phyloP scores from a whole-genome alignment of 805 yeast genomes.

The Priceomyces medius region DNA sequence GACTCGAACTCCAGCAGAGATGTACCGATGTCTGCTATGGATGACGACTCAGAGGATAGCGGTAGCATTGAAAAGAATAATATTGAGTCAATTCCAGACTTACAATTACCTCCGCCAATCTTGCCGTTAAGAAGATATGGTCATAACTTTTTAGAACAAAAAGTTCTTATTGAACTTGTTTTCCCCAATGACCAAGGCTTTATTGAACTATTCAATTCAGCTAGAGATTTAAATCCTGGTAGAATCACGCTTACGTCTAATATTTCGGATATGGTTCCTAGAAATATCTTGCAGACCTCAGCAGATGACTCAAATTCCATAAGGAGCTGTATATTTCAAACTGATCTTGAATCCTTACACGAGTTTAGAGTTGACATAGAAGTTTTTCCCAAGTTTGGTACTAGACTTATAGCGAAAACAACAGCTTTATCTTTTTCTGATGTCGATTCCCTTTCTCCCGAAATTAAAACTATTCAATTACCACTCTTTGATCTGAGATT shows the following conservation, averaged over 20 bases:
- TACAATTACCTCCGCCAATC: conserved; percentile 93
- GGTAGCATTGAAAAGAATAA: conserved; percentile 32
- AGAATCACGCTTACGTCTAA: conserved; percentile 79
- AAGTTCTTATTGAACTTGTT: conserved; percentile 75
- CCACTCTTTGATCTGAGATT: conserved; percentile 83
- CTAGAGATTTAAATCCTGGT: conserved; percentile 59
- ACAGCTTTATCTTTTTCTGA: conserved; percentile 63
- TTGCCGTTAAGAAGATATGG: conserved; percentile 93
- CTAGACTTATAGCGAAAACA: conserved; percentile 85
- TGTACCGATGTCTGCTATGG: conserved; percentile 26
- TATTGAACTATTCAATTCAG: conserved; percentile 44
- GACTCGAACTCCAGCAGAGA: not conserved
- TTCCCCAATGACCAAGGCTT: conserved; percentile 53
- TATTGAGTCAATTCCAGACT: conserved; percentile 80
- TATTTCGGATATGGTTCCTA: conserved; percentile 79
- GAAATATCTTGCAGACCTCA: conserved; percentile 79
- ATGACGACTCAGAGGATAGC: conserved; percentile 40
- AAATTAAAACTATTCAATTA: conserved; percentile 44
- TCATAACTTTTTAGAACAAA: conserved; percentile 90
- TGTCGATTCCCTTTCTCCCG: conserved; percentile 40
- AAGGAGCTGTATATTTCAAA: conserved; percentile 73
- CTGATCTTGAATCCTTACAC: conserved; percentile 62
- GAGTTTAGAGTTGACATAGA: conserved; percentile 81
- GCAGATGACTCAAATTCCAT: conserved; percentile 54
- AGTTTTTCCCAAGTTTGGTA: conserved; percentile 91